Evolutionary conservation across 2,329 filamentous ascomycete species (phyloP).

Genomic region (Aschersonia sp.): DNA sequence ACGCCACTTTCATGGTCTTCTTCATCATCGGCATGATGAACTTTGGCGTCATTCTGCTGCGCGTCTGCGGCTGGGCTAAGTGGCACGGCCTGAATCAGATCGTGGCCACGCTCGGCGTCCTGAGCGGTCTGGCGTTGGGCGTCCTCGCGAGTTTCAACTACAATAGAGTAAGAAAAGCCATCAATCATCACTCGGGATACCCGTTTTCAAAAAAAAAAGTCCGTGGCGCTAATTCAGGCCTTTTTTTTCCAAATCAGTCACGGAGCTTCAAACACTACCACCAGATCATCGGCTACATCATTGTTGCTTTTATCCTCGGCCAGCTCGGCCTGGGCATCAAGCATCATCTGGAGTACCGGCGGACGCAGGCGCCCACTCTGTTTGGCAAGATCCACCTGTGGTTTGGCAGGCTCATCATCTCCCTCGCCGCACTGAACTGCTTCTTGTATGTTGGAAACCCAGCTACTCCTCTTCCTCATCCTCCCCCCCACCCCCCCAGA

Average conservation of each 20-base stretch:
- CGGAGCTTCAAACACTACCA: slow-evolving; percentile 37
- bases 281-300: slow-evolving; percentile 43
- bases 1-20: slow-evolving; percentile 39
- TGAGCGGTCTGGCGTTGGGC: slow-evolving; percentile 36
- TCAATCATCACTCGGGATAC: not conserved
- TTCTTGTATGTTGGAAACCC: slow-evolving; percentile 31
- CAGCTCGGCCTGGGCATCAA: slow-evolving; percentile 40
- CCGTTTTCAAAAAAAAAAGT: not conserved
- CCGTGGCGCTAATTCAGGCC: not conserved
- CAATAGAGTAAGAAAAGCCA: slow-evolving; percentile 32
- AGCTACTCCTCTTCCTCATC: not conserved
- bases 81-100: slow-evolving; percentile 41
- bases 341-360: slow-evolving; percentile 38
- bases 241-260: slow-evolving; percentile 24
- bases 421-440: slow-evolving; percentile 39
- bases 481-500: not conserved
- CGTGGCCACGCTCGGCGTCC: slow-evolving; percentile 29
- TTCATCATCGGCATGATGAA: slow-evolving; percentile 41
- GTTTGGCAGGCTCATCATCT: slow-evolving; percentile 38
- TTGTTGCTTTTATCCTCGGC: slow-evolving; percentile 33
- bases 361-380: slow-evolving; percentile 31
- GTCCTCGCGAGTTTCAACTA: slow-evolving; percentile 37
- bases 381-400: slow-evolving; percentile 40
- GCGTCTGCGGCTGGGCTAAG: slow-evolving; percentile 33
- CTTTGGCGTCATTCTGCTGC: slow-evolving; percentile 36